Conservation (phyloP, 768 basidiomycete genomes). For the Cyathus striatus region DNA sequence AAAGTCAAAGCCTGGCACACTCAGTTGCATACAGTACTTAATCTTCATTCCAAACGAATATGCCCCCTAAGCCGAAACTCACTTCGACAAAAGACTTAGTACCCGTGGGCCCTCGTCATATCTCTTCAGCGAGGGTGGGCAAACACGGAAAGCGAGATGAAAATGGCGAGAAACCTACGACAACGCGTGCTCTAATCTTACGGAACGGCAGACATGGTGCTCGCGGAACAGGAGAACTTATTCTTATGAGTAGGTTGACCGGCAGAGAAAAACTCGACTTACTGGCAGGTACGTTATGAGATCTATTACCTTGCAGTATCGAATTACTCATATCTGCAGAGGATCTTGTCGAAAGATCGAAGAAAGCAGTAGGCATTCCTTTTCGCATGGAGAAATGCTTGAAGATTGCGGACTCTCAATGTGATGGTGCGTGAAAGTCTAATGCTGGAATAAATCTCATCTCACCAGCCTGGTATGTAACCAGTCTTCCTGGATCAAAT, state of each 20-base stretch:
- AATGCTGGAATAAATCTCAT: not conserved
- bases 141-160: slow-evolving; percentile 35
- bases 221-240: slow-evolving; percentile 64
- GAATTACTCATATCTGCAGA: slow-evolving; percentile 34
- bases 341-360: slow-evolving; percentile 57
- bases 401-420: slow-evolving; percentile 71
- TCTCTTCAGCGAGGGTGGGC: slow-evolving; percentile 22
- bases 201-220: slow-evolving; percentile 74
- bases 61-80: slow-evolving; percentile 15
- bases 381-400: slow-evolving; percentile 60
- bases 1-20: too few species aligned
- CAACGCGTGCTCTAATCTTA: slow-evolving; percentile 67
- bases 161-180: slow-evolving; percentile 53
- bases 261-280: slow-evolving; percentile 81
- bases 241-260: slow-evolving; percentile 52
- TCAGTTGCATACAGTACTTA: too few species aligned
- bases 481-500: slow-evolving; percentile 70
- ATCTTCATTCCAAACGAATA: too few species aligned
- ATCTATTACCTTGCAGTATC: slow-evolving; percentile 4
- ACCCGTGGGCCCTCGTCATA: slow-evolving; percentile 47
- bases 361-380: slow-evolving; percentile 56
- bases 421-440: slow-evolving; percentile 45
- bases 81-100: slow-evolving; percentile 44
- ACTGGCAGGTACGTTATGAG: slow-evolving; percentile 54
- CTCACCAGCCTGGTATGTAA: not conserved